Conservation (phyloP, 192 early-diverging fungal species). For the Coemansia sp. region DNA sequence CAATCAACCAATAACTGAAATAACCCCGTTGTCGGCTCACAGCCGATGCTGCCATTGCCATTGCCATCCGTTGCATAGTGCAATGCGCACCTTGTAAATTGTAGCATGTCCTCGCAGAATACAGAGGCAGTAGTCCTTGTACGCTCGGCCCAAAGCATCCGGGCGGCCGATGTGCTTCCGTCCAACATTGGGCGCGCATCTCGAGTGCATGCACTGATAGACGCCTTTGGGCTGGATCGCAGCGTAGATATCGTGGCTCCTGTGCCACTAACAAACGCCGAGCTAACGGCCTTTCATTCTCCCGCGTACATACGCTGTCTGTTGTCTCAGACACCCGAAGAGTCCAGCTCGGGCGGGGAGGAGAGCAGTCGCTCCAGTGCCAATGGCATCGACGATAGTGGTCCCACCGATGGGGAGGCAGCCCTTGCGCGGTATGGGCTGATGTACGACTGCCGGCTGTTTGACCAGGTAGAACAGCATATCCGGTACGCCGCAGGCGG, state of each 20-base stretch:
- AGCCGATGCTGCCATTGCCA: too few relatives aligned
- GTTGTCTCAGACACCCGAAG: not conserved
- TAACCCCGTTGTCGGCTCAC: too few relatives aligned
- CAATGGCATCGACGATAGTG: not conserved
- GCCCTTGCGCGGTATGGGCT: conserved; percentile 35
- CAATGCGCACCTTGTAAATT: too few relatives aligned
- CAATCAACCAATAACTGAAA: too few relatives aligned
- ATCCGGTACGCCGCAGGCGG: conserved; percentile 47
- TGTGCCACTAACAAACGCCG: conserved; percentile 12
- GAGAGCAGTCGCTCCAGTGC: conserved; percentile 1
- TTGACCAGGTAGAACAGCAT: conserved; percentile 37
- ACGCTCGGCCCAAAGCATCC: conserved; percentile 34
- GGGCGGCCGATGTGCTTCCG: conserved; percentile 46
- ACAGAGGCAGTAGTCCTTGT: conserved; percentile 20
- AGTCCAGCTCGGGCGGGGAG: not conserved
- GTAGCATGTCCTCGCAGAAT: not conserved
- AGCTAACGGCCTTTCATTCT: conserved; percentile 39
- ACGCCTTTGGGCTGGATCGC: conserved; percentile 27
- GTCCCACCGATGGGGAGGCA: not conserved
- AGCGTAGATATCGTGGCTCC: conserved; percentile 26
- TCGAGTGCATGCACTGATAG: conserved; percentile 50
- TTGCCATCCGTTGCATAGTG: too few relatives aligned
- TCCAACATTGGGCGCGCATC: conserved; percentile 41
- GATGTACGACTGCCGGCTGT: conserved; percentile 42
- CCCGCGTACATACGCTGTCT: conserved; percentile 34